Evolutionary conservation across 2,329 filamentous ascomycete genomes (phyloP).

Genomic region (Lanzia echinophila): DNA sequence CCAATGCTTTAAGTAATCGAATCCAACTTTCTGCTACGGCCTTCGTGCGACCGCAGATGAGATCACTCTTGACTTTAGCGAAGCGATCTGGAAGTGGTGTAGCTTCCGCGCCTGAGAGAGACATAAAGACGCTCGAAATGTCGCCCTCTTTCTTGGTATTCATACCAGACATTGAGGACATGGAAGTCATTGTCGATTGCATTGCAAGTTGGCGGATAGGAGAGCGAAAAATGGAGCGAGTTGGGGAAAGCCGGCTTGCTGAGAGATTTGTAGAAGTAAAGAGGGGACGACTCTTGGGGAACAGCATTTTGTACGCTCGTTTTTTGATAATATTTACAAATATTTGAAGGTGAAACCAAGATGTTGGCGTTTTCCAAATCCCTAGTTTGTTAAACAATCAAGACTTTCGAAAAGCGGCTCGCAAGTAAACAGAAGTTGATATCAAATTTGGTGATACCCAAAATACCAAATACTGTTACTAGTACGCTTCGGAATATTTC

Average conservation of each 20-base stretch:
- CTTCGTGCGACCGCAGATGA: slow-evolving; percentile 44
- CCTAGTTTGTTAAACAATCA: too few species aligned
- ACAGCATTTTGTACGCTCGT: background rate
- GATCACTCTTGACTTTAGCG: slow-evolving; percentile 44
- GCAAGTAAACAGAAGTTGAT: too few species aligned
- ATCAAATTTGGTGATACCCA: too few species aligned
- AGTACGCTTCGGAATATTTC: too few species aligned
- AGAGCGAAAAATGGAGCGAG: background rate
- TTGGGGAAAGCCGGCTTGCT: background rate
- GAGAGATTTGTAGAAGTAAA: background rate
- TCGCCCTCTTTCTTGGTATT: slow-evolving; percentile 40
- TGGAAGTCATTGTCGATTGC: background rate
- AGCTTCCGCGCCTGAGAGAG: slow-evolving; percentile 41
- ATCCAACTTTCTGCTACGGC: slow-evolving; percentile 42
- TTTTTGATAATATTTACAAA: background rate
- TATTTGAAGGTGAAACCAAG: too few species aligned
- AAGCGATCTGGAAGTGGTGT: slow-evolving; percentile 48
- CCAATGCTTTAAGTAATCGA: slow-evolving; percentile 40
- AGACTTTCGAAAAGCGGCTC: too few species aligned
- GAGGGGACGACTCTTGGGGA: background rate
- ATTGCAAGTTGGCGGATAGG: background rate
- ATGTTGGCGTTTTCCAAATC: too few species aligned
- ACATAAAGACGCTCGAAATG: slow-evolving; percentile 55
- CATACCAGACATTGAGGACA: slow-evolving; percentile 2
- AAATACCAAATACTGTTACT: too few species aligned